Evolutionary conservation across 768 basidiomycete genomes (phyloP), one percentile per base, ranked within the genome.

Genomic region (Butyriboletus loyo): DNA sequence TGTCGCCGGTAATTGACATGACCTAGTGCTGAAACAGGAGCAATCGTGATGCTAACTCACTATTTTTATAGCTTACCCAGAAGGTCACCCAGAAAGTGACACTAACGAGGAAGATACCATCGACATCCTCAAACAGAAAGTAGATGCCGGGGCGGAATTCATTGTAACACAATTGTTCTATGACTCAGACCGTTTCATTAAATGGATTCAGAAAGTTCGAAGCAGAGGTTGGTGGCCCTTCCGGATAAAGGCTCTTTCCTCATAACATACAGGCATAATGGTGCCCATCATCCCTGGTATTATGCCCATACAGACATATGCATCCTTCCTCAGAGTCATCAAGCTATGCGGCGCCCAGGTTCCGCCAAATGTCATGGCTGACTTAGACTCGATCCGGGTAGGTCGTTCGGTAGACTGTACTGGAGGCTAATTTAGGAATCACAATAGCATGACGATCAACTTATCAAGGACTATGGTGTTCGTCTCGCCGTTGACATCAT

Each of bases 81-180:
- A 97, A 63, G 91, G 92, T 1, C 87, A 94, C 63, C 73, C 86
- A 2, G 91, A 89, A 58, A 77, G 75, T 36, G 66, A 72, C 9
- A 66, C 74, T 3, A 76, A 77, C 48, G 84, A 86, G 63, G 85
- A 87, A 47, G 68, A 73, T 37, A 81, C 88, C 61, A 72, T 98
- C 17, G 73, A 79, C 2, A 75, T 84, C 61, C 75, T 99, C 50
- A 91, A 89, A 67, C 78, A 79, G 39, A 99, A 98, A 68, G 85
- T 97, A 35, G 87, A 96, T 61, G 93, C 91, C 0, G 97, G 97
- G 15, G 96, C 96, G 2, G 90, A 98, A 63, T 98, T 92, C 66
- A 90, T 99, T 54, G 77, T 98, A 46, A 98, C 97, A 0, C 97
- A 99, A 62, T 76, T 98, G 7, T 99, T 99, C 71, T 99, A 98